Base-by-base conservation (phyloP, 2,329 filamentous ascomycete species). In the Arthroderma sp. region DNA sequence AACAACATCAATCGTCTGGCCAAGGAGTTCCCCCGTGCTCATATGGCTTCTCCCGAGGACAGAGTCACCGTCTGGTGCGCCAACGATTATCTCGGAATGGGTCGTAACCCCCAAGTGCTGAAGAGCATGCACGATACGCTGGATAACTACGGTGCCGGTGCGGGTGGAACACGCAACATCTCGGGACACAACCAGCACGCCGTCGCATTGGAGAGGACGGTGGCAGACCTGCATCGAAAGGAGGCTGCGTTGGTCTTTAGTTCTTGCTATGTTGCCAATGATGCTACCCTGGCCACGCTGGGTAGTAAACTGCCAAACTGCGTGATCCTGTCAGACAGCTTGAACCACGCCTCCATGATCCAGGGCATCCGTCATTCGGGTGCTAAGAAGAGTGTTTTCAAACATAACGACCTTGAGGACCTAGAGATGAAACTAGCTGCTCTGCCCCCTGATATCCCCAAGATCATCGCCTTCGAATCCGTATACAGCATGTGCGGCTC, bases 401-500 rank as follows among this genome's bases (percentile, higher is more conserved):
- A 94, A 76, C 93, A 98, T 76, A 98, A 98, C 67, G 91, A 98
- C 67, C 74, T 97, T n/a, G 83, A 80, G 43, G 93, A 98, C 66
- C 78, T 98, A 15, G 93, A 98, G 76, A 83, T 83, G 54, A 97
- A 98, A 75, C 79, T 98, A 63, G 90, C 91, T 2, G 87, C 90
- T 11, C 80, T 98, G 43, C 90, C 91, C 0, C 76, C 87, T 0
- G 81, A 93, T 60, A 82, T 88, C 37, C 93, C 93, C 58, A 98
- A 98, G 78, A 95, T 98, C 63, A 98, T 98, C 63, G 93, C 93
- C 1, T 98, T 97, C 63, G 93, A 98, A 75, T 95, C 90, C 31
- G 93, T 98, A 2, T 98, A 98, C 76, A 95, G 90, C 77, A 98
- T 98, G 93, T 98, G 93, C 70, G 93, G 93, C 61, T 95, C 90